Evolutionary conservation across 345 rosid genomes (phyloP), one percentile per base, ranked within the genome.

Genomic region (Cardamine resedifolia): DNA sequence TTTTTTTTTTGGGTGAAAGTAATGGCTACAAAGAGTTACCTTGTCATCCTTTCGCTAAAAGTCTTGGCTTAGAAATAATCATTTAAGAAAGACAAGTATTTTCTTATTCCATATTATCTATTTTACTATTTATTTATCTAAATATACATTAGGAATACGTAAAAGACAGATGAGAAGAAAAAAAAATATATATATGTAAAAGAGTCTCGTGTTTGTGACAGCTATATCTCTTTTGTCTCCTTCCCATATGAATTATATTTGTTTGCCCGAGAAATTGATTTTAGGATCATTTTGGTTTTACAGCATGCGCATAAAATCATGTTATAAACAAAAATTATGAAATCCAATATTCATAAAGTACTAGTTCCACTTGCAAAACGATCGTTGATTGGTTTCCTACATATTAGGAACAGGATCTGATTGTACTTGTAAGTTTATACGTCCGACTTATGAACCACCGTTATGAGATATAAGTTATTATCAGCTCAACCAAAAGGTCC

Each of bases 121-220:
- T 60, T 52, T 34, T 10, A 10, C 39, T 36, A 34, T 67, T 28
- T 49, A 21, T 51, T 51, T 53, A 53, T 43, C 9, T 51, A 43
- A 10, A 63, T 39, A 61, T 38, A 20, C 15, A 52, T 30, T 51
- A 33, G 16, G 2, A 36, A 36, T 10, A 36, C 8, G 14, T 10
- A 10, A 10, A 36, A 10, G 8, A 9, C 39, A 10, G 39, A 8
- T 34, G 2, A 34, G 8, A 34, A 31, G 3, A 6, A 53, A 55
- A 53, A 51, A 3, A 45, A 23, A 23, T 23, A 2, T n/a, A 23
- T 1, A 23, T 1, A 21, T 34, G 67, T 58, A 74, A 74, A 52
- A 68, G 74, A 53, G 70, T 75, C 70, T 75, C 79, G 79, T 75
- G 79, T 68, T 43, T 62, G 74, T 62, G 79, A 75, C 79, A 75